Base-by-base conservation (phyloP, 495 filamentous ascomycete species). In the Gamarada debralockiae region DNA sequence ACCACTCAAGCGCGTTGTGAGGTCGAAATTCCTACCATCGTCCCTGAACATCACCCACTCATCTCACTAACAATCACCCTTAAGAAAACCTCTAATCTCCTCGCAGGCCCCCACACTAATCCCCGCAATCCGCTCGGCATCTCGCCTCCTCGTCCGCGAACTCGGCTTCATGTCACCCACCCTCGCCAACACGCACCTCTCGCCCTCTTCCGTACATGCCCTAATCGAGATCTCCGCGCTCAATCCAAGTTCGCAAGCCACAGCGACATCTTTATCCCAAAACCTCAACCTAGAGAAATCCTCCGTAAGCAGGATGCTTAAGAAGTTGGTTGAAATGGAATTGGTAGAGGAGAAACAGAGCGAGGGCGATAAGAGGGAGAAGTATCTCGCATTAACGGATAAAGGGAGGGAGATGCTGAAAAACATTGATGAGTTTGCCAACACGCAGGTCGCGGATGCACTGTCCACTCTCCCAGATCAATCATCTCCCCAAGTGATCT, bases 201-300 rank as follows among this genome's bases (percentile, higher is more conserved):
- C 60, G 0, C 46, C 57, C 1, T 56, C 55, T 1, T 62, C 62
- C n/a, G 54, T 59, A 8, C 60, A 65, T 42, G 59, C 53, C 31
- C 47, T 67, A 15, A 52, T 65, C 43, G 62, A 67, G 39, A 59
- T 67, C 14, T 60, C 58, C 21, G 45, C 62, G 24, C 34, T 43
- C 29, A 23, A 42, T 14, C 29, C 40, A 27, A 50, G 29, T 15
- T n/a, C n/a, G n/a, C n/a, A n/a, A n/a, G n/a, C n/a, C n/a, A 27
- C 41, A 40, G 44, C 57, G 6, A 31, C 53, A 0, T 24, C 42
- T 21, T 59, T 65, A 21, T 39, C 49, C 47, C 10, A 44, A 29
- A 52, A 53, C 20, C 55, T 65, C 22, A 50, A 53, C 12, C 45
- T 62, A 29, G 44, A 46, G 0, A 41, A 8, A 3, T 38, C 29